A percentile compares a stretch with the other conserved stretches of the same genome.
phyloP scores from a whole-genome alignment of 306 rosid genomes.

The Lablab purpureus region DNA sequence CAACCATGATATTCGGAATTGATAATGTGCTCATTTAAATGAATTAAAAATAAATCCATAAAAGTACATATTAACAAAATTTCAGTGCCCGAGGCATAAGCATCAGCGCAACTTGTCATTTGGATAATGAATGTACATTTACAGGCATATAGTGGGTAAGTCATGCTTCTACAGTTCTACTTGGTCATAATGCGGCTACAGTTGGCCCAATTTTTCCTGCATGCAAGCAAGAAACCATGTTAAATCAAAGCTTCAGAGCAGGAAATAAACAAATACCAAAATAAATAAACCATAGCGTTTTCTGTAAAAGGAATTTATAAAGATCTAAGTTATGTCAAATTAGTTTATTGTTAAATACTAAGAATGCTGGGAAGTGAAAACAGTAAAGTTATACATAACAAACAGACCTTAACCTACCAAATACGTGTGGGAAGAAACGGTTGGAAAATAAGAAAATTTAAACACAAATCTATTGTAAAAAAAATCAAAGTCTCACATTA shows the following conservation, averaged over 20 bases:
- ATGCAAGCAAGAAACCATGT: conserved; percentile 46
- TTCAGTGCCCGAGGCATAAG: conserved; percentile 46
- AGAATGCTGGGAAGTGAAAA: conserved; percentile 24
- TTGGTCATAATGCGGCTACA: conserved; percentile 48
- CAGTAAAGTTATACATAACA: background rate
- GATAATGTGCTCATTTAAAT: background rate
- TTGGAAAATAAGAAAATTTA: background rate
- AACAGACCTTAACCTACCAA: conserved; percentile 5
- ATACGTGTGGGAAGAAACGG: background rate
- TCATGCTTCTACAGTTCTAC: conserved; percentile 43
- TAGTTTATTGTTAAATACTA: background rate
- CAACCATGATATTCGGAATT: conserved; percentile 14
- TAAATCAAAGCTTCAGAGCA: conserved; percentile 9
- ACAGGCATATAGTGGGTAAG: conserved; percentile 37
- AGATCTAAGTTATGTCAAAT: conserved; percentile 13
- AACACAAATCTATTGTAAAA: too few relatives aligned
- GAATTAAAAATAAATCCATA: background rate
- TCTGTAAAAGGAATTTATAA: background rate
- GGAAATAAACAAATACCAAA: conserved; percentile 7
- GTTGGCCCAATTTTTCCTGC: conserved; percentile 89
- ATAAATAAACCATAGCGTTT: background rate
- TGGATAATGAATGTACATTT: conserved; percentile 30
- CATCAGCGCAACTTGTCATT: conserved; percentile 43
- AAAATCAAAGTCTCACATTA: too few relatives aligned
- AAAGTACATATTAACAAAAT: conserved; percentile 51